These are phyloP conservation scores for Salix koriyanagi DNA, from an alignment of 345 rosid genomes.

Conservation along the genomic window DNA sequence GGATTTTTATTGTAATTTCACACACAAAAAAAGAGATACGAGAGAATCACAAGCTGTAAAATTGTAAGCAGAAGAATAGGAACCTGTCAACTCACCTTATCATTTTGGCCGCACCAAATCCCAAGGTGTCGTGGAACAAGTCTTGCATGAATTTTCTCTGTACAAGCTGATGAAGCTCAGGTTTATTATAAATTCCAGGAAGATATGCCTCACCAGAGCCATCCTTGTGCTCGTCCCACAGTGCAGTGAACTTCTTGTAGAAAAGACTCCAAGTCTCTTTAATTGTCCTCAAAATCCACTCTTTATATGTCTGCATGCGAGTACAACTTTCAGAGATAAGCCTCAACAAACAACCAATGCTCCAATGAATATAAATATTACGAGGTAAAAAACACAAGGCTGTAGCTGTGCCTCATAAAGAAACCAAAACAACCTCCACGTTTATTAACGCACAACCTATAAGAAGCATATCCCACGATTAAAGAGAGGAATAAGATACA, in stretches of 20 bases:
- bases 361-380: neutral
- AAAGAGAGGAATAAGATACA: neutral
- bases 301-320: constrained; percentile 54
- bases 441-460: neutral
- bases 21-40: neutral
- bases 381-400: neutral
- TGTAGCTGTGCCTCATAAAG: neutral
- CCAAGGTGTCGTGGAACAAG: constrained; percentile 79
- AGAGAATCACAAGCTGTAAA: neutral
- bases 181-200: constrained; percentile 62
- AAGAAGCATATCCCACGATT: neutral
- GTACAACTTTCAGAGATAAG: neutral
- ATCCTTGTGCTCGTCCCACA: constrained; percentile 76
- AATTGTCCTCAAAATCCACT: constrained; percentile 66
- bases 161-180: constrained; percentile 57
- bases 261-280: constrained; percentile 82
- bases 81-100: constrained; percentile 48
- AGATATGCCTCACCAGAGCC: constrained; percentile 87
- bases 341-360: neutral
- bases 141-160: constrained; percentile 58
- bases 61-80: neutral
- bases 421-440: neutral
- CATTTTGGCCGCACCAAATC: constrained; percentile 97
- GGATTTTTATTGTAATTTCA: neutral
- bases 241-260: constrained; percentile 49